These are phyloP conservation scores for Eimeria acervulina DNA, from an alignment of 169 alveolate genomes.

Conservation along the genomic window DNA sequence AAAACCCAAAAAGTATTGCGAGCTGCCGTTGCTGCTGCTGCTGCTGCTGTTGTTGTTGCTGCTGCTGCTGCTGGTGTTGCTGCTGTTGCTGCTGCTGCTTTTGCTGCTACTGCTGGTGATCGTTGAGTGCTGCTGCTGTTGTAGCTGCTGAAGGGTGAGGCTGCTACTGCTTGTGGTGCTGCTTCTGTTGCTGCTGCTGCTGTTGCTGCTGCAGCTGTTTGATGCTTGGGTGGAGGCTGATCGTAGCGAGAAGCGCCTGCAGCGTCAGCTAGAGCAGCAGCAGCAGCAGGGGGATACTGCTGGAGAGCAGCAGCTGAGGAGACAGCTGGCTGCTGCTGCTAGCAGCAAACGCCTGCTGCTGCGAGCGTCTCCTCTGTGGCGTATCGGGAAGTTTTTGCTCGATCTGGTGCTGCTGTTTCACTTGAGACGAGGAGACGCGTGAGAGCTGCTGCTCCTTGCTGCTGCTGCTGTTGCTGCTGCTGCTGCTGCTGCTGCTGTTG, in stretches of 20 bases:
- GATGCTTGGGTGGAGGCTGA: constrained; percentile 36
- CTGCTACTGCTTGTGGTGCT: not conserved
- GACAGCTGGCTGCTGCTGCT: constrained; percentile 9
- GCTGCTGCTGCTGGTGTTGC: not conserved
- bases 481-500: constrained; percentile 19
- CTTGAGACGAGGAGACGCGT: constrained; percentile 27
- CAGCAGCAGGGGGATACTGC: constrained; percentile 18
- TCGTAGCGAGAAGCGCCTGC: constrained; percentile 57
- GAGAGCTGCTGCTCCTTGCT: not conserved
- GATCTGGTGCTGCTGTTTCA: constrained; percentile 27
- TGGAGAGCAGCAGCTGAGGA: not conserved
- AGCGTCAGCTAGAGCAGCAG: too few relatives aligned
- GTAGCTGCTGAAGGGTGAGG: not conserved
- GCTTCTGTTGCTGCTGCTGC: constrained; percentile 39
- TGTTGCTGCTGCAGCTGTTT: constrained; percentile 41
- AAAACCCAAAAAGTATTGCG: not conserved
- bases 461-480: not conserved
- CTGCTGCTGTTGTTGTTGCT: too few relatives aligned
- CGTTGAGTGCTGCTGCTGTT: too few relatives aligned
- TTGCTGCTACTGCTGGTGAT: not conserved
- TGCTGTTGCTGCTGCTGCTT: not conserved
- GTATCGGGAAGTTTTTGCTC: not conserved
- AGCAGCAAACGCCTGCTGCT: constrained; percentile 1
- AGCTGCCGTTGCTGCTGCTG: not conserved
- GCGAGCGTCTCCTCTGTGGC: constrained; percentile 29